A percentile compares a stretch with the other conserved stretches of the same genome.
Conservation (phyloP, 2,329 filamentous ascomycete genomes). For the Lecanicillium sp. region DNA sequence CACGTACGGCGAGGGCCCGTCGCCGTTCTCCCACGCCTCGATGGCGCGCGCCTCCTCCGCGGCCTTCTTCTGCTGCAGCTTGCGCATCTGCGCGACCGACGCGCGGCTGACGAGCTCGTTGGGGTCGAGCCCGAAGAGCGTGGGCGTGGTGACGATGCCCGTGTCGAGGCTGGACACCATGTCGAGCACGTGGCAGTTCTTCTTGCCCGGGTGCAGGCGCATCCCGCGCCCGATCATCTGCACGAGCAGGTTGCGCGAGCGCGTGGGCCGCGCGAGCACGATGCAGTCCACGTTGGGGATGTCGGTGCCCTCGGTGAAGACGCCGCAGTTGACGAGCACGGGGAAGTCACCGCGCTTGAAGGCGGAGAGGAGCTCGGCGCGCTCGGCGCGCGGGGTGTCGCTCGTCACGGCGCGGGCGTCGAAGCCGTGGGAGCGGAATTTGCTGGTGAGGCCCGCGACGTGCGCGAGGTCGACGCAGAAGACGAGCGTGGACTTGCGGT, state of each 20-base stretch:
- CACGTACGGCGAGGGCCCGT: conserved; percentile 10
- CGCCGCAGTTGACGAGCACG: conserved; percentile 87
- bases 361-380: conserved; percentile 63
- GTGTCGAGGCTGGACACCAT: conserved; percentile 82
- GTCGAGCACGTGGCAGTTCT: conserved; percentile 91
- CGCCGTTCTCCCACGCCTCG: conserved; percentile 11
- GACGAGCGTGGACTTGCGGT: conserved; percentile 77
- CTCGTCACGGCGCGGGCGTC: conserved; percentile 86
- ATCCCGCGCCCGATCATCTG: conserved; percentile 98
- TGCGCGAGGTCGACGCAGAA: conserved; percentile 92
- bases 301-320: conserved; percentile 96
- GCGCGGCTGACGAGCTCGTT: conserved; percentile 66
- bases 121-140: conserved; percentile 87
- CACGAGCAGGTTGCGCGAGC: conserved; percentile 85
- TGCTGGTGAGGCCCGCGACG: conserved; percentile 65
- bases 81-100: conserved; percentile 55
- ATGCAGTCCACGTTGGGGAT: conserved; percentile 97
- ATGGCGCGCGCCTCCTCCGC: conserved; percentile 29
- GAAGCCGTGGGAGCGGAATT: conserved; percentile 70
- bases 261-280: conserved; percentile 78
- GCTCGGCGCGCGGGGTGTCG: conserved; percentile 63
- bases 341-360: conserved; percentile 76
- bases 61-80: conserved; percentile 44
- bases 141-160: conserved; percentile 85
- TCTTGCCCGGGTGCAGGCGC: conserved; percentile 72